phyloP scores from a whole-genome alignment of 2,329 filamentous ascomycete genomes.

The Corinectria fuckeliana region DNA sequence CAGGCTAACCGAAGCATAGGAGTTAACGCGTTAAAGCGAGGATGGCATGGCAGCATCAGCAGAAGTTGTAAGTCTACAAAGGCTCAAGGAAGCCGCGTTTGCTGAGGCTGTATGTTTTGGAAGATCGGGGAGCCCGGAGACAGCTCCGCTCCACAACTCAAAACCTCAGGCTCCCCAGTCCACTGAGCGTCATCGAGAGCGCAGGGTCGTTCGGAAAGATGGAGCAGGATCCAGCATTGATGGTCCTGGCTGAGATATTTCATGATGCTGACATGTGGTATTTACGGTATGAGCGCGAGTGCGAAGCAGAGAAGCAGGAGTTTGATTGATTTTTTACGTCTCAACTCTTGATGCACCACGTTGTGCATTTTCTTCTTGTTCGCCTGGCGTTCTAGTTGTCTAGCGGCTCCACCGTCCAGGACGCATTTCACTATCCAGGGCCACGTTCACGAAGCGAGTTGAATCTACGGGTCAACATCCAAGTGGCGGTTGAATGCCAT shows the following conservation, averaged over 20 bases:
- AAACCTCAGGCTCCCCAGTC: neutral
- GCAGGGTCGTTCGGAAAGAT: no score
- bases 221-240: no score
- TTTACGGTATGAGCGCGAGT: neutral
- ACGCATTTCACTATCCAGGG: no score
- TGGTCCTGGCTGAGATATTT: no score
- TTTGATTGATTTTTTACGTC: neutral
- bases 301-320: neutral
- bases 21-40: neutral
- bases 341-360: neutral
- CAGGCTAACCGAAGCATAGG: neutral
- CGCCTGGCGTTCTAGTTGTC: no score
- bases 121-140: no score
- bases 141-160: neutral
- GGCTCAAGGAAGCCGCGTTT: neutral
- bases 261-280: no score
- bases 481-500: no score
- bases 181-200: neutral
- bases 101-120: neutral
- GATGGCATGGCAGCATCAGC: neutral
- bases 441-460: no score
- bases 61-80: neutral
- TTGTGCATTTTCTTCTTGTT: neutral
- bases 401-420: no score
- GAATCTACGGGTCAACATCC: no score